A percentile compares a stretch with the other conserved stretches of the same genome.
phyloP scores from a whole-genome alignment of 257 asterid genomes.

The Rubia yunnanensis region DNA sequence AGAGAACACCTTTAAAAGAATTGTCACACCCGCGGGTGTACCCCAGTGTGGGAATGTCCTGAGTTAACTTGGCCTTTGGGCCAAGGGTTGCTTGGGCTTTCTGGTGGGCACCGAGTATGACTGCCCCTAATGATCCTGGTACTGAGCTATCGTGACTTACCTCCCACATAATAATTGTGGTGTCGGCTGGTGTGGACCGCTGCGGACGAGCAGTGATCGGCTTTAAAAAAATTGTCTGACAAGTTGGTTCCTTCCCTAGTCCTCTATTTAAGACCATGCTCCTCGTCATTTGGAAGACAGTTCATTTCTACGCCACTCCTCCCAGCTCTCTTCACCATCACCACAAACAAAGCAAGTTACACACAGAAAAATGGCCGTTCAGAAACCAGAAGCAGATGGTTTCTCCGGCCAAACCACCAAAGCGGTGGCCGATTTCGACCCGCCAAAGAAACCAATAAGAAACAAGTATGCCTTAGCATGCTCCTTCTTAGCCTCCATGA shows the following conservation, averaged over 20 bases:
- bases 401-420: constrained; percentile 13
- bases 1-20: too few relatives aligned
- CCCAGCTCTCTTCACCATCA: not conserved
- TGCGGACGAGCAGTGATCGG: too few relatives aligned
- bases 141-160: too few relatives aligned
- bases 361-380: constrained; percentile 10
- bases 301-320: not conserved
- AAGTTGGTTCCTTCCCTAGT: not conserved
- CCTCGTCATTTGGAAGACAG: constrained; percentile 1
- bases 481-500: constrained; percentile 31
- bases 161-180: too few relatives aligned
- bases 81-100: too few relatives aligned
- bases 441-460: constrained; percentile 22
- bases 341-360: not conserved
- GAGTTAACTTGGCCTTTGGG: too few relatives aligned
- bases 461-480: constrained; percentile 35
- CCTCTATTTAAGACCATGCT: not conserved
- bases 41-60: too few relatives aligned
- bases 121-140: too few relatives aligned
- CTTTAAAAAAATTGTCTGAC: not conserved
- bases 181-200: too few relatives aligned
- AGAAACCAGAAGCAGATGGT: constrained; percentile 5
- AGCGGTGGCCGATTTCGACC: constrained; percentile 20
- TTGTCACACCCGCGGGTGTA: too few relatives aligned
- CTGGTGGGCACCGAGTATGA: too few relatives aligned